A percentile compares a stretch with the other conserved stretches of the same genome.
phyloP scores from a whole-genome alignment of 352 stramenopile species.

The Ophiocytium majus region DNA sequence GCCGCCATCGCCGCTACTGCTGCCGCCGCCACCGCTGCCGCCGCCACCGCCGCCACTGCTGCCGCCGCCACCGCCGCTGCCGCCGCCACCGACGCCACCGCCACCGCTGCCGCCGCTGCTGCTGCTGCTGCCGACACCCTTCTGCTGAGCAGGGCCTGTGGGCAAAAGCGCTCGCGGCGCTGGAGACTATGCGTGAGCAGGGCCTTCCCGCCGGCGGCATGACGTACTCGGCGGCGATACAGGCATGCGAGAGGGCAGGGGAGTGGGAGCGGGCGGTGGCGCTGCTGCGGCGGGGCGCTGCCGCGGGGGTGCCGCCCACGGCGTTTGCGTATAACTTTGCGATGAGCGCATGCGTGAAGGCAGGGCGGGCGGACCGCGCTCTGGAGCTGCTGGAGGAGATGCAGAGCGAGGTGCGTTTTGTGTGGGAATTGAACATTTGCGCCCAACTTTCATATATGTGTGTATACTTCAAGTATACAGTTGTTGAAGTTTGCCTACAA shows the following conservation, averaged over 20 bases:
- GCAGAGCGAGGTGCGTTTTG: constrained; percentile 13
- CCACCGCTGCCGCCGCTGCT: neutral
- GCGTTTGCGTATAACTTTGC: constrained; percentile 31
- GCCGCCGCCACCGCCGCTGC: neutral
- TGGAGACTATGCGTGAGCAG: constrained; percentile 34
- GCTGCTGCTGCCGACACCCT: neutral
- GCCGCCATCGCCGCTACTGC: neutral
- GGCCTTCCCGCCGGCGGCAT: constrained; percentile 32
- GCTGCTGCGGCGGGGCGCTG: constrained; percentile 25
- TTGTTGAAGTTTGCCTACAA: constrained; percentile 32
- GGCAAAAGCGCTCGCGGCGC: constrained; percentile 36
- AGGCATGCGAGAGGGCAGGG: constrained; percentile 40
- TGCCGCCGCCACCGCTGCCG: neutral
- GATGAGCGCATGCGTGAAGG: constrained; percentile 41
- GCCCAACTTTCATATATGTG: too few relatives aligned
- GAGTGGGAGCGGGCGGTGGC: constrained; percentile 46
- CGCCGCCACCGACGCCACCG: neutral
- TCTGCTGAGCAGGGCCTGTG: constrained; percentile 39
- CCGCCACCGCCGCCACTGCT: neutral
- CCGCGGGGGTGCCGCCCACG: constrained; percentile 3
- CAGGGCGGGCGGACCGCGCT: constrained; percentile 18
- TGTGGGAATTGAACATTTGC: too few relatives aligned
- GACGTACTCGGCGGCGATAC: constrained; percentile 44
- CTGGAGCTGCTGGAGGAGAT: constrained; percentile 48
- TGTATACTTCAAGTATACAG: neutral